These are phyloP conservation scores for Penicillium brevicompactum DNA, from an alignment of 2,329 filamentous ascomycete species.

Conservation along the genomic window DNA sequence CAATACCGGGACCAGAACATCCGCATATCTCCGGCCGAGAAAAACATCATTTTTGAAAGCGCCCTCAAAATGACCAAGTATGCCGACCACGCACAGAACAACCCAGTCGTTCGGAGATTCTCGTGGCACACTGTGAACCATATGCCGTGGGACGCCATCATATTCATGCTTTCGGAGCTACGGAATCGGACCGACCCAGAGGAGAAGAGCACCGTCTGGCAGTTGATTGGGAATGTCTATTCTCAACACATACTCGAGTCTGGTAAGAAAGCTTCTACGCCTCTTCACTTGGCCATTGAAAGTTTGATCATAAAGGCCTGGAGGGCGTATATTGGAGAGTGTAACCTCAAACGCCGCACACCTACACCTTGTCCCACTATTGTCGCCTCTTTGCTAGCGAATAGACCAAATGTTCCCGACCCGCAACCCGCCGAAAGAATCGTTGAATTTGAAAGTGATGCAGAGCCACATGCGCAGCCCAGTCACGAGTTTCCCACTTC, in stretches of 20 bases:
- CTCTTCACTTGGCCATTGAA: conserved; percentile 28
- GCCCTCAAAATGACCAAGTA: conserved; percentile 38
- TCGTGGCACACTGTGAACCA: conserved; percentile 51
- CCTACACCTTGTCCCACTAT: conserved; percentile 25
- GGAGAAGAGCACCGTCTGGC: conserved; percentile 47
- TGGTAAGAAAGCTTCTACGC: conserved; percentile 13
- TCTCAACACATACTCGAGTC: conserved; percentile 38
- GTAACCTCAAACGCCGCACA: conserved; percentile 14
- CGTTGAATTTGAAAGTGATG: background rate
- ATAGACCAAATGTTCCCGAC: background rate
- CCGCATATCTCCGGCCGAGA: conserved; percentile 22
- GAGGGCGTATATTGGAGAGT: conserved; percentile 27
- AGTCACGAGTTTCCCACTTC: background rate
- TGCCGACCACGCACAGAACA: conserved; percentile 30
- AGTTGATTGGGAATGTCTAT: conserved; percentile 47
- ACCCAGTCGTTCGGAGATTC: conserved; percentile 43
- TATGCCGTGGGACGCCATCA: conserved; percentile 56
- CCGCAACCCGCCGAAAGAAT: background rate
- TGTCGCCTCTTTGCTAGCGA: conserved; percentile 14
- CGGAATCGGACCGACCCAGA: conserved; percentile 38
- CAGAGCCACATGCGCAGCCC: background rate
- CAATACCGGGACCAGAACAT: conserved; percentile 28
- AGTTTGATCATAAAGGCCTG: conserved; percentile 31
- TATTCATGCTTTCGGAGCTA: conserved; percentile 52
- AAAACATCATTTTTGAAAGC: conserved; percentile 33